phyloP scores from a whole-genome alignment of 2,329 filamentous ascomycete genomes.

The Clarireedia monteithiana region DNA sequence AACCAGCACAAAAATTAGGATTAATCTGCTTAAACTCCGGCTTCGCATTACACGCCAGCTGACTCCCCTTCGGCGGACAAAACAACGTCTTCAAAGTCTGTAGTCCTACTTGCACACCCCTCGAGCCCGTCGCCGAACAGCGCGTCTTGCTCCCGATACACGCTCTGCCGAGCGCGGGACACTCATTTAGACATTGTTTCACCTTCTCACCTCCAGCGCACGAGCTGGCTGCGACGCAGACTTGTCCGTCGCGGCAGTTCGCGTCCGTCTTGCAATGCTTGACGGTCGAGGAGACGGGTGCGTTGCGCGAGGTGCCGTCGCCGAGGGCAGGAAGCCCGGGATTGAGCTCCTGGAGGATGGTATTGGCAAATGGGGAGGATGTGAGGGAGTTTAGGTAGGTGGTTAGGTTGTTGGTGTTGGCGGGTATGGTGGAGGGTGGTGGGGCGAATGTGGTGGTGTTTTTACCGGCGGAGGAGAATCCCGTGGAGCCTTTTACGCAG shows the following conservation, averaged over 20 bases:
- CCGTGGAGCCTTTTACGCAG: constrained; percentile 24
- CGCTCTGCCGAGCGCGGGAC: background rate
- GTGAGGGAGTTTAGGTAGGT: constrained; percentile 1
- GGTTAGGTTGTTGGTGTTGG: background rate
- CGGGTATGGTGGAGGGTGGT: background rate
- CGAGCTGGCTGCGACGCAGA: background rate
- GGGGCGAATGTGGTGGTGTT: constrained; percentile 1
- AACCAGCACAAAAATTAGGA: constrained; percentile 1
- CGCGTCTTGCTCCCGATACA: background rate
- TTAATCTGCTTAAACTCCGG: background rate
- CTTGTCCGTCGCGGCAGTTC: background rate
- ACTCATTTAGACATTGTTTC: constrained; percentile 2
- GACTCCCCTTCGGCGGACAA: constrained; percentile 3
- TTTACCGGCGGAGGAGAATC: constrained; percentile 3
- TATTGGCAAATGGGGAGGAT: constrained; percentile 3
- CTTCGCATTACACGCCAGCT: background rate
- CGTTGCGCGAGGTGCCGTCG: background rate
- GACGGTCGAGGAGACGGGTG: background rate
- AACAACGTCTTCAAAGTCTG: background rate
- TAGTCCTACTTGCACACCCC: background rate
- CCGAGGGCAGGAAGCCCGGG: background rate
- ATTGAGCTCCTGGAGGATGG: constrained; percentile 3
- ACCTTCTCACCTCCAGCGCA: background rate
- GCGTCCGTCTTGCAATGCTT: background rate
- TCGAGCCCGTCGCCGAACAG: background rate